phyloP scores from a whole-genome alignment of 2,329 filamentous ascomycete species.

The Epichloe amarillans region DNA sequence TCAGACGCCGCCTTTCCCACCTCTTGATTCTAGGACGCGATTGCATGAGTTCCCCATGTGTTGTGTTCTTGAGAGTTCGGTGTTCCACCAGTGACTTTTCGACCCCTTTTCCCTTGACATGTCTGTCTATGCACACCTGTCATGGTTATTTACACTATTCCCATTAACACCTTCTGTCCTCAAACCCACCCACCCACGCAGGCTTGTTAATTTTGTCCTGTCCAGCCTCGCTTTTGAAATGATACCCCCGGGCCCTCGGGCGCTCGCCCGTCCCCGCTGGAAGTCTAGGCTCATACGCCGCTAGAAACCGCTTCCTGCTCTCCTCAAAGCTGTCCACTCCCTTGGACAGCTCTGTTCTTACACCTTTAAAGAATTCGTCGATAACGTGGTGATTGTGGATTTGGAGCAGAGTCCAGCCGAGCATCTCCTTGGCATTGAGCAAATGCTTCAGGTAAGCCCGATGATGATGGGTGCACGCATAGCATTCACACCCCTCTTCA shows the following conservation, averaged over 20 bases:
- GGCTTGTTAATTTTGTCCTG: constrained; percentile 55
- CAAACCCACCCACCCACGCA: constrained; percentile 39
- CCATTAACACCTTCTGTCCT: not conserved
- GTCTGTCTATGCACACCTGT: not conserved
- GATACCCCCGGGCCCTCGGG: constrained; percentile 70
- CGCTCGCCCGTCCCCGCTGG: constrained; percentile 64
- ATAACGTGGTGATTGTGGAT: constrained; percentile 76
- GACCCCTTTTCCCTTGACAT: not conserved
- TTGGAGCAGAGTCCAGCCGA: constrained; percentile 86
- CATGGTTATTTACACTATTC: not conserved
- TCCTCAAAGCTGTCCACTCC: constrained; percentile 47
- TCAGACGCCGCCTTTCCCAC: no score
- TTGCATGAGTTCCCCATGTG: no score
- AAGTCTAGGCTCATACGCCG: constrained; percentile 53
- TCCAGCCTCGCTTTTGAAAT: constrained; percentile 57
- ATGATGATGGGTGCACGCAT: constrained; percentile 73
- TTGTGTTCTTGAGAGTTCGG: no score
- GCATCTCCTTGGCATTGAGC: constrained; percentile 85
- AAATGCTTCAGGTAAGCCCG: constrained; percentile 80
- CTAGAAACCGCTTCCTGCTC: constrained; percentile 27
- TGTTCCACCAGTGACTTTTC: no score
- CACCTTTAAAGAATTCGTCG: constrained; percentile 55
- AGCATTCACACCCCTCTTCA: constrained; percentile 55
- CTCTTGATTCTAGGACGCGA: not conserved
- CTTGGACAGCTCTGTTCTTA: constrained; percentile 50